phyloP scores from a whole-genome alignment of 805 yeast genomes.

The Ogataea sp. region DNA sequence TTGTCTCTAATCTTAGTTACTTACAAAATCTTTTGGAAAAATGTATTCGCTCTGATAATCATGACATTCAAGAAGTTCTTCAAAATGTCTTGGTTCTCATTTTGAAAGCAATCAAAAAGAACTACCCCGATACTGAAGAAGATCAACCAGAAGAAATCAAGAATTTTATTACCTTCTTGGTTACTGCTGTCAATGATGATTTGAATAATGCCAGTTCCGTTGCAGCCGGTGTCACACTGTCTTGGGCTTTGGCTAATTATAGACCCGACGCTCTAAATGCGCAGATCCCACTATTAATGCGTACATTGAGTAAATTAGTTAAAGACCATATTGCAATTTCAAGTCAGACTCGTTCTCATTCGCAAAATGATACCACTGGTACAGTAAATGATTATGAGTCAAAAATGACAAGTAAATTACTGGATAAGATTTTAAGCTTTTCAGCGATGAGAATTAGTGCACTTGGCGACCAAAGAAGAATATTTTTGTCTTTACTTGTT shows the following conservation, averaged over 20 bases:
- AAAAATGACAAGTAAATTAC: constrained; percentile 64
- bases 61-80: constrained; percentile 77
- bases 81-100: constrained; percentile 69
- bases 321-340: constrained; percentile 75
- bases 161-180: constrained; percentile 51
- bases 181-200: constrained; percentile 71
- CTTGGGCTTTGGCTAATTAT: constrained; percentile 73
- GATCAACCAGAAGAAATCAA: constrained; percentile 57
- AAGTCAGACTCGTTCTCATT: constrained; percentile 31
- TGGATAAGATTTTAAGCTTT: constrained; percentile 70
- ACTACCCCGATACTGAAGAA: constrained; percentile 31
- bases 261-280: constrained; percentile 71
- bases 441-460: constrained; percentile 74
- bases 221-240: constrained; percentile 78
- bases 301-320: constrained; percentile 82
- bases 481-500: constrained; percentile 77
- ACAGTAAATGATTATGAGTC: constrained; percentile 56
- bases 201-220: constrained; percentile 61
- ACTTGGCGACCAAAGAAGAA: constrained; percentile 90
- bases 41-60: constrained; percentile 73
- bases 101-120: constrained; percentile 53
- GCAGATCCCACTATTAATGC: constrained; percentile 67
- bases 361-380: constrained; percentile 11
- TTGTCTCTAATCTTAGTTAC: constrained; percentile 57
- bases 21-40: constrained; percentile 72